Conservation (phyloP, 306 rosid genomes). For the Pterocarpus macrocarpus region DNA sequence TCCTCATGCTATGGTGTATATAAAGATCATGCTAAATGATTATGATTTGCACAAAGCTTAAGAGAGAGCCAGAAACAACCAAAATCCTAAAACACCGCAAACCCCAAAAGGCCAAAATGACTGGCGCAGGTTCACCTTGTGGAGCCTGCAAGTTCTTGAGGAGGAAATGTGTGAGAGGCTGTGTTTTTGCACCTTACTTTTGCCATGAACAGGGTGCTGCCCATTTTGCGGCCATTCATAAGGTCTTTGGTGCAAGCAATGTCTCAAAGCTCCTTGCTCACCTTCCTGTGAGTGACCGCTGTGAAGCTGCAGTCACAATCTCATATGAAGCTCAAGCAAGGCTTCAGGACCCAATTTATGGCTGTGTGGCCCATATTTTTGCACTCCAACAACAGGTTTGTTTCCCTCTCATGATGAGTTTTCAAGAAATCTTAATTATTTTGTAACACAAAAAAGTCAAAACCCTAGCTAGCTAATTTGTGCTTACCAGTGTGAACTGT, state of each 20-base stretch:
- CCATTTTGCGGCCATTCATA: slow-evolving; percentile 88
- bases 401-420: background rate
- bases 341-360: slow-evolving; percentile 96
- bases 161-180: slow-evolving; percentile 82
- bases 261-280: slow-evolving; percentile 92
- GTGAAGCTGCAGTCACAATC: slow-evolving; percentile 88
- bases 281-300: slow-evolving; percentile 73
- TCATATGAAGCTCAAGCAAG: slow-evolving; percentile 99
- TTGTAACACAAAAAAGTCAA: background rate
- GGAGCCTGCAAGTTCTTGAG: slow-evolving; percentile 98
- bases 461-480: slow-evolving; percentile 49
- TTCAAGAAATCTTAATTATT: background rate
- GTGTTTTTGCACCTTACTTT: slow-evolving; percentile 91
- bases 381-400: slow-evolving; percentile 93
- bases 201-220: slow-evolving; percentile 87
- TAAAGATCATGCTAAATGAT: slow-evolving; percentile 59
- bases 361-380: slow-evolving; percentile 95
- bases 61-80: slow-evolving; percentile 44
- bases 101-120: slow-evolving; percentile 52
- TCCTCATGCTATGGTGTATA: slow-evolving; percentile 59
- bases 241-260: slow-evolving; percentile 98
- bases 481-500: background rate
- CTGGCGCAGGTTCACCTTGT: slow-evolving; percentile 91
- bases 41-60: slow-evolving; percentile 53
- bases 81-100: slow-evolving; percentile 14